Evolutionary conservation across 306 rosid species (phyloP).

Genomic region (Rubus idaeus): DNA sequence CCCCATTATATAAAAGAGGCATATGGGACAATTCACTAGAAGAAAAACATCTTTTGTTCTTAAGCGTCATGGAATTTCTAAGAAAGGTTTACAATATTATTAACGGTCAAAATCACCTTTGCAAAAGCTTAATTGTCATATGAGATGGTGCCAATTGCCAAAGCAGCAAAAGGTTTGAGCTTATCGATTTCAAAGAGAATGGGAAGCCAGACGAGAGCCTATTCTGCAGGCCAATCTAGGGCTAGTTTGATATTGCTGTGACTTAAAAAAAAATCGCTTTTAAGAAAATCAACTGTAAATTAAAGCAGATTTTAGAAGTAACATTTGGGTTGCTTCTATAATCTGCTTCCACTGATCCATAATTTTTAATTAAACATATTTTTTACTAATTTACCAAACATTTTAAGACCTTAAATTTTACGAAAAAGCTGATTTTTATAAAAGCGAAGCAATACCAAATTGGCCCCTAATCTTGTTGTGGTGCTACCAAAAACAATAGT

Average conservation of each 20-base stretch:
- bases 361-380: too few relatives aligned
- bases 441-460: too few relatives aligned
- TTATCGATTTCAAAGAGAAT: not conserved
- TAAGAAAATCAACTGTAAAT: too few relatives aligned
- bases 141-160: not conserved
- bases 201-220: constrained; percentile 1
- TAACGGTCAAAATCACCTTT: constrained; percentile 24
- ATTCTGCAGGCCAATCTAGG: not conserved
- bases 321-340: too few relatives aligned
- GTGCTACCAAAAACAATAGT: not conserved
- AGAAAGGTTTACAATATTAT: not conserved
- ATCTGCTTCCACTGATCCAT: too few relatives aligned
- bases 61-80: constrained; percentile 6
- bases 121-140: constrained; percentile 8
- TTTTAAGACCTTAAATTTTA: too few relatives aligned
- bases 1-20: constrained; percentile 26
- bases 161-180: not conserved
- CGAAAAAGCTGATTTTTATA: too few relatives aligned
- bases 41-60: constrained; percentile 6
- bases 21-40: constrained; percentile 22
- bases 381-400: too few relatives aligned
- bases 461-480: not conserved
- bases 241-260: too few relatives aligned
- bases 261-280: too few relatives aligned
- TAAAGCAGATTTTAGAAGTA: too few relatives aligned